Percentiles rank a stretch among this genome's conserved stretches.
Evolutionary conservation across 2,329 filamentous ascomycete species (phyloP).

Genomic region (Didymella sp.): DNA sequence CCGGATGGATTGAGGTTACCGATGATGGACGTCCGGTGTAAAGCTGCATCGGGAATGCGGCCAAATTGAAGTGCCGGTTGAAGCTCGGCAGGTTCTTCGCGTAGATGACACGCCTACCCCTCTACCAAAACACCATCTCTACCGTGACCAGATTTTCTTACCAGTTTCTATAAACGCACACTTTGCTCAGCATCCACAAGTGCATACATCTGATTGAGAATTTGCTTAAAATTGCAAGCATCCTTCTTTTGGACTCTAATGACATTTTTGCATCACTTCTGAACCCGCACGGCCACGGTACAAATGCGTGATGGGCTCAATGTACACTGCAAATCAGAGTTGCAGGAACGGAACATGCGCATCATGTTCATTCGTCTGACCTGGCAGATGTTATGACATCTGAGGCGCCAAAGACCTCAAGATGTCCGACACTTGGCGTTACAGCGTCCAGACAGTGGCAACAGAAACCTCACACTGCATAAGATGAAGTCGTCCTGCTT

Average conservation of each 20-base stretch:
- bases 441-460: conserved; percentile 31
- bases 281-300: not conserved
- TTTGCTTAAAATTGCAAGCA: not conserved
- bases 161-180: not conserved
- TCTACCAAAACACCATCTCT: not conserved
- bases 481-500: not conserved
- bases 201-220: not conserved
- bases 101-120: not conserved
- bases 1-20: not conserved
- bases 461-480: conserved; percentile 12
- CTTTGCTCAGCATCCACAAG: too few species aligned
- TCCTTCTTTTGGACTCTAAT: too few species aligned
- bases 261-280: not conserved
- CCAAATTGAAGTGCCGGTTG: not conserved
- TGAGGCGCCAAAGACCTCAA: not conserved
- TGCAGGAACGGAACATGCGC: too few species aligned
- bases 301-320: not conserved
- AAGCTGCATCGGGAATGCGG: not conserved
- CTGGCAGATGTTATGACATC: not conserved
- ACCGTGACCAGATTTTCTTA: too few species aligned
- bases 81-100: not conserved
- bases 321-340: too few species aligned
- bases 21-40: not conserved
- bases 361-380: not conserved
- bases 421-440: conserved; percentile 36